phyloP scores from a whole-genome alignment of 2,329 filamentous ascomycete genomes.

The Colletotrichum simmondsii region DNA sequence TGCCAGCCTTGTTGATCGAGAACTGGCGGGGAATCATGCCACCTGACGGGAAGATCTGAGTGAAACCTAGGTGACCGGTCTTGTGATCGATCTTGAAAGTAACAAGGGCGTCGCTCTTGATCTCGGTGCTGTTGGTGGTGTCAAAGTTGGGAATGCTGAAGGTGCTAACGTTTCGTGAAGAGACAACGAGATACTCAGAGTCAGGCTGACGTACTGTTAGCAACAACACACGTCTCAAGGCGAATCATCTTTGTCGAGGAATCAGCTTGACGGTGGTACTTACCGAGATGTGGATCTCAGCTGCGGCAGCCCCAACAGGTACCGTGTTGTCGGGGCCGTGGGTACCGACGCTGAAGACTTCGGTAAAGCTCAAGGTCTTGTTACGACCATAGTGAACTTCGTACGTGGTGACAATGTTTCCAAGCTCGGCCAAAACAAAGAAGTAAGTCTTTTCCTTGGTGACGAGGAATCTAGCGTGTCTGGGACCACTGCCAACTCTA shows the following conservation, averaged over 20 bases:
- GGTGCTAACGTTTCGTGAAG: slow-evolving; percentile 71
- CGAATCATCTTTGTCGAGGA: too few species aligned
- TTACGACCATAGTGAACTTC: slow-evolving; percentile 59
- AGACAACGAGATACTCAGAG: slow-evolving; percentile 71
- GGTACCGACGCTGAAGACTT: slow-evolving; percentile 58
- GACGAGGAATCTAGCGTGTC: slow-evolving; percentile 63
- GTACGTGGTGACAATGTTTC: slow-evolving; percentile 66
- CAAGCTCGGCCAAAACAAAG: slow-evolving; percentile 70
- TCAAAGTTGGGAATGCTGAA: slow-evolving; percentile 59
- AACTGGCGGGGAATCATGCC: slow-evolving; percentile 76
- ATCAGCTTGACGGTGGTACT: slow-evolving; percentile 41
- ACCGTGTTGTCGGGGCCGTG: slow-evolving; percentile 56
- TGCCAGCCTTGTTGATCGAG: slow-evolving; percentile 71
- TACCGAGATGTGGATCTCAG: slow-evolving; percentile 69
- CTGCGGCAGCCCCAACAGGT: slow-evolving; percentile 55
- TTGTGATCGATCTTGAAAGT: slow-evolving; percentile 65
- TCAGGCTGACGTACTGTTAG: slow-evolving; percentile 55
- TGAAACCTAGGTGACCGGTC: slow-evolving; percentile 64
- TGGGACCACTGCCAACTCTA: slow-evolving; percentile 19
- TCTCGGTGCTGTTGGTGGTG: slow-evolving; percentile 43
- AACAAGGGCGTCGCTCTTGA: slow-evolving; percentile 72
- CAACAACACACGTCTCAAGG: background rate
- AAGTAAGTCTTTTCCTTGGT: slow-evolving; percentile 58
- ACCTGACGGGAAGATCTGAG: slow-evolving; percentile 69
- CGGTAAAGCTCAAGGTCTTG: slow-evolving; percentile 55